These are phyloP conservation scores for Xylaria sp. DNA, from an alignment of 2,329 filamentous ascomycete species.

Conservation along the genomic window DNA sequence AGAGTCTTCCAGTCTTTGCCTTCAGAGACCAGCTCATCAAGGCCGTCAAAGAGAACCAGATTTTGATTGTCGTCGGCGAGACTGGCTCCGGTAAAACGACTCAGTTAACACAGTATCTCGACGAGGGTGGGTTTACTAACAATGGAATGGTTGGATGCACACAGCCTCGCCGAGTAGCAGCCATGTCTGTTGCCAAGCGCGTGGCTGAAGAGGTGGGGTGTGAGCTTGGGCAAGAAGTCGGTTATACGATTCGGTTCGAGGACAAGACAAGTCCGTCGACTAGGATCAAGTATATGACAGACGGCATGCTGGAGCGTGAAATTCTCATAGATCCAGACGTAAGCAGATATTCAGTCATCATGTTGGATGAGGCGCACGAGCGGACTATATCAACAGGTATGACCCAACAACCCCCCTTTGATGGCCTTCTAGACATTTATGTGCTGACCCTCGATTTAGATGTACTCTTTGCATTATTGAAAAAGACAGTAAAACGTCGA, in stretches of 20 bases:
- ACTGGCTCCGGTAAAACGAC: slow-evolving; percentile 98
- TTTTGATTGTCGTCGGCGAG: slow-evolving; percentile 95
- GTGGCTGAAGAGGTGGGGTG: slow-evolving; percentile 96
- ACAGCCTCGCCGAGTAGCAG: slow-evolving; percentile 94
- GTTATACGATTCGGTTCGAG: slow-evolving; percentile 97
- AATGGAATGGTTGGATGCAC: slow-evolving; percentile 94
- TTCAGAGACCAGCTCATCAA: slow-evolving; percentile 90
- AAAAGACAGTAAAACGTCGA: slow-evolving; percentile 88
- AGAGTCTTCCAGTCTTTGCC: slow-evolving; percentile 86
- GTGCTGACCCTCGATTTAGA: slow-evolving; percentile 57
- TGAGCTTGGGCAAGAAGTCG: slow-evolving; percentile 88
- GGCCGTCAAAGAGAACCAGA: slow-evolving; percentile 86
- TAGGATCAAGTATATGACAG: slow-evolving; percentile 99
- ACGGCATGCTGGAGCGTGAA: slow-evolving; percentile 97
- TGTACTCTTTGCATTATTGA: slow-evolving; percentile 91
- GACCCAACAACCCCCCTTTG: background rate
- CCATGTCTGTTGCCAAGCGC: slow-evolving; percentile 97
- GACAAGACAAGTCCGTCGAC: slow-evolving; percentile 89
- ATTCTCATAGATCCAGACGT: slow-evolving; percentile 92
- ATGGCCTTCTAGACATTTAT: background rate
- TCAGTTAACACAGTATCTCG: slow-evolving; percentile 93
- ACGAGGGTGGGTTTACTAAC: slow-evolving; percentile 89
- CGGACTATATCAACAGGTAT: slow-evolving; percentile 83
- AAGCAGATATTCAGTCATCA: slow-evolving; percentile 92
- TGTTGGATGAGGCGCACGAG: slow-evolving; percentile 98